Base-by-base conservation (phyloP, 129 eudicot genomes). In the Pittosporum tobira region DNA sequence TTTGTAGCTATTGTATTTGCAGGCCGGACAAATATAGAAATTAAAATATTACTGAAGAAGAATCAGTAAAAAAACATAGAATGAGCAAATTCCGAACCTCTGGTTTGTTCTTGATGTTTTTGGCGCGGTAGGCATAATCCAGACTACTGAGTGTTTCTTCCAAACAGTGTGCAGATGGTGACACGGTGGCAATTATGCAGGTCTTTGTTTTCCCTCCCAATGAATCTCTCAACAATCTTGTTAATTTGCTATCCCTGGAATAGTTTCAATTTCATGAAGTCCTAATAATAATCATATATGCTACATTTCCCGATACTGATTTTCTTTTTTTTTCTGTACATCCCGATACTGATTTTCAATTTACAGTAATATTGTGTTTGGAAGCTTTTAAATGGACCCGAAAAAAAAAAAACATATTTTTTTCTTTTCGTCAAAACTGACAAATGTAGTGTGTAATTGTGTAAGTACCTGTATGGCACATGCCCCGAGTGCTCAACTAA, bases 141-240 rank as follows among this genome's bases (percentile, higher is more conserved):
- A 82, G 65, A 15, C 82, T 75, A 60, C 65, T 75, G 31, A 71
- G 81, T 50, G 89, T 74, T 67, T 82, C 89, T 73, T 82, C 89
- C 64, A 75, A 31, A 23, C 77, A 82, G 55, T 63, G 52, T 25
- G 75, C 18, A 48, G 89, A 75, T 43, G 84, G 82, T 13, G 89
- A 65, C 29, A 82, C 73, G 4, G 89, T 82, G 26, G 84, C 84
- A 60, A 82, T 75, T 31, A 82, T 82, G 73, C 89, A 82, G 11
- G 89, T 82, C 58, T 82, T 82, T 59, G 89, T 78, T 72, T 78
- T 78, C 58, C 89, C 89, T 64, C 84, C 89, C 60, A 82, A 68
- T 10, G 89, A 82, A 68, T 82, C 89, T 65, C 89, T 68, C 59
- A 82, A 69, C 54, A 82, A 48, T 59, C 89, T 75, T 19, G 82